These are phyloP conservation scores for Papiliotrema fonsecae DNA, from an alignment of 1,284 basidiomycete genomes.

Conservation along the genomic window DNA sequence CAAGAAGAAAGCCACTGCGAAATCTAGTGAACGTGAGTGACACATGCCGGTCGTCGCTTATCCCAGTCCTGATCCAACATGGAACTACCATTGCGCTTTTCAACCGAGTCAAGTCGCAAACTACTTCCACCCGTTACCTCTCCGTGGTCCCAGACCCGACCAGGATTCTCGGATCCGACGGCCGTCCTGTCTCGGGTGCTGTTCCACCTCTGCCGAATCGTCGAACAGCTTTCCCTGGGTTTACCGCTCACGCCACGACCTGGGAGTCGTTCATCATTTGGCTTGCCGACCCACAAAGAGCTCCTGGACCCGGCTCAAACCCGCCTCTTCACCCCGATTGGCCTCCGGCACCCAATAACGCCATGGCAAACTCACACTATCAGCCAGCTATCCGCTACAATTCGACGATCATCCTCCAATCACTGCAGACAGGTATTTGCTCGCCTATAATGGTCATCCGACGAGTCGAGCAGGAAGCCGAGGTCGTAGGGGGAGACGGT, in stretches of 20 bases:
- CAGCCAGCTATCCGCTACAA: conserved; percentile 81
- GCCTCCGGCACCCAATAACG: conserved; percentile 77
- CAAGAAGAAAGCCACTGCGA: conserved; percentile 90
- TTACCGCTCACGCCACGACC: conserved; percentile 49
- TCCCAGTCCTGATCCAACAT: conserved; percentile 83
- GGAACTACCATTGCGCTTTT: conserved; percentile 92
- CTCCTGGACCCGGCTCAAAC: conserved; percentile 68
- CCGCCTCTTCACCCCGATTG: conserved; percentile 58
- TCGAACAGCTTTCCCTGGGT: conserved; percentile 34
- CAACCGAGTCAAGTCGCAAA: conserved; percentile 88
- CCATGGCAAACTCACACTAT: conserved; percentile 56
- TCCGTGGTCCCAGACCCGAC: conserved; percentile 87
- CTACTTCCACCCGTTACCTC: conserved; percentile 90
- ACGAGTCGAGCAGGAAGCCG: conserved; percentile 85
- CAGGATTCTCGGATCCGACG: conserved; percentile 85
- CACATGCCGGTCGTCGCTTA: conserved; percentile 8
- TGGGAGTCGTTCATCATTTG: conserved; percentile 88
- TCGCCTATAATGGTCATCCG: conserved; percentile 90
- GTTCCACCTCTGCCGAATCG: conserved; percentile 9
- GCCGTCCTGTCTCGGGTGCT: conserved; percentile 71
- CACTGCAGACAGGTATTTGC: conserved; percentile 85
- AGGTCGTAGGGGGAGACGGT: conserved; percentile 73
- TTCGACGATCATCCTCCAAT: conserved; percentile 90
- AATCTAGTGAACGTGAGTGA: conserved; percentile 81
- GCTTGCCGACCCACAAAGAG: conserved; percentile 61